phyloP scores from a whole-genome alignment of 1,139 yeast species.

The Saccharomyces hybrid region DNA sequence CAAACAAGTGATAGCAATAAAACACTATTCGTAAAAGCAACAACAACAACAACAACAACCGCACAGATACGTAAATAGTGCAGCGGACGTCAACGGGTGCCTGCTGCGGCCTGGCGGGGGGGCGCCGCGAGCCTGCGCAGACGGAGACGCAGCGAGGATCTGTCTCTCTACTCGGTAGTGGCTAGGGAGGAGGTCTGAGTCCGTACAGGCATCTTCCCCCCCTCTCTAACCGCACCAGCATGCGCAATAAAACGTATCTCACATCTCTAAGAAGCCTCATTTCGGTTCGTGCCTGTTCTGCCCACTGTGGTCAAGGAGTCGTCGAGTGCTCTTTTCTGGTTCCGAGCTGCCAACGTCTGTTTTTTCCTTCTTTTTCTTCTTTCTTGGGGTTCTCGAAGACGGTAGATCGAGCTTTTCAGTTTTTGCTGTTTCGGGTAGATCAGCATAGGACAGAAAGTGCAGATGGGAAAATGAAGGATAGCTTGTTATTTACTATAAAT shows the following conservation, averaged over 20 bases:
- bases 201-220: background rate
- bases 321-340: background rate
- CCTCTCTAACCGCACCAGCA: background rate
- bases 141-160: background rate
- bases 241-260: background rate
- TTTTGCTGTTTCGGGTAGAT: background rate
- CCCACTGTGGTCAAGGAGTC: background rate
- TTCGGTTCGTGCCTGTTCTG: background rate
- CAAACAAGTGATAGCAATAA: background rate
- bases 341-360: background rate
- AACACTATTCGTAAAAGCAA: background rate
- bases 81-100: background rate
- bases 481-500: background rate
- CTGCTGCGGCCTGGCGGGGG: background rate
- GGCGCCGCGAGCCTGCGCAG: background rate
- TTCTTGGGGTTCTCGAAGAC: background rate
- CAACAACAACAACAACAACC: background rate
- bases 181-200: background rate
- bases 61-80: background rate
- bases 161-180: background rate
- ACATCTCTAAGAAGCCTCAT: background rate
- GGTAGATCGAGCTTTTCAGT: background rate
- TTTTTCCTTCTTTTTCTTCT: slow-evolving; percentile 3
- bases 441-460: background rate
- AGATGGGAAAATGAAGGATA: background rate